phyloP scores from a whole-genome alignment of 305 asterid species.

The Fraxinus ornus region DNA sequence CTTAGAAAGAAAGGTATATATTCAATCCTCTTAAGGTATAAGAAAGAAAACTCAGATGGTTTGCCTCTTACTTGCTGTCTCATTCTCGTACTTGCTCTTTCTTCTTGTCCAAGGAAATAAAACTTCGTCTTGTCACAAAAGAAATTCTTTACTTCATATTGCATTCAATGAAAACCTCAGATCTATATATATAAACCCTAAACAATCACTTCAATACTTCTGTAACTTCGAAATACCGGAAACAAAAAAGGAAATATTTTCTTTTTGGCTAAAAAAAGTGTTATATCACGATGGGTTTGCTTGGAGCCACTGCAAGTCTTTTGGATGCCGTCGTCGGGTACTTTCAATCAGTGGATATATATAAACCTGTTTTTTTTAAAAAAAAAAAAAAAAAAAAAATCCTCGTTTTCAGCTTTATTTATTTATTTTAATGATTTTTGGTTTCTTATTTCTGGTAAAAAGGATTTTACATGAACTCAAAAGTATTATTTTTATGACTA shows the following conservation, averaged over 20 bases:
- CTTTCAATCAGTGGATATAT: not conserved
- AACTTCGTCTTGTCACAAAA: not conserved
- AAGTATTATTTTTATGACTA: not conserved
- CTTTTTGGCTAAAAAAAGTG: not conserved
- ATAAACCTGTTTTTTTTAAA: too few species aligned
- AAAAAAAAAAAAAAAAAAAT: too few species aligned
- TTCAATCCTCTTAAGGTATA: not conserved
- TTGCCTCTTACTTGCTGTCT: constrained; percentile 3
- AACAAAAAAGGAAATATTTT: not conserved
- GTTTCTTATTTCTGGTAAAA: not conserved
- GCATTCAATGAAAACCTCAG: not conserved
- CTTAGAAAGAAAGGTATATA: not conserved
- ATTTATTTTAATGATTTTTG: not conserved
- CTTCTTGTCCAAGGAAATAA: not conserved
- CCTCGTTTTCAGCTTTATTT: not conserved
- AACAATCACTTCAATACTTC: not conserved
- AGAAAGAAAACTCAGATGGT: not conserved
- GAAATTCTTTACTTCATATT: constrained; percentile 2
- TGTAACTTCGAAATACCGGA: not conserved
- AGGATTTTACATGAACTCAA: not conserved
- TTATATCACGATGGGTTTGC: constrained; percentile 46
- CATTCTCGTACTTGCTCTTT: not conserved
- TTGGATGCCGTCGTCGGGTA: constrained; percentile 77
- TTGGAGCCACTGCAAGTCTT: constrained; percentile 63
- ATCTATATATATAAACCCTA: constrained; percentile 10